Percentiles rank a stretch among this genome's conserved stretches.
These are phyloP conservation scores for Hibiscus trionum DNA, from an alignment of 345 rosid genomes.

Conservation along the genomic window DNA sequence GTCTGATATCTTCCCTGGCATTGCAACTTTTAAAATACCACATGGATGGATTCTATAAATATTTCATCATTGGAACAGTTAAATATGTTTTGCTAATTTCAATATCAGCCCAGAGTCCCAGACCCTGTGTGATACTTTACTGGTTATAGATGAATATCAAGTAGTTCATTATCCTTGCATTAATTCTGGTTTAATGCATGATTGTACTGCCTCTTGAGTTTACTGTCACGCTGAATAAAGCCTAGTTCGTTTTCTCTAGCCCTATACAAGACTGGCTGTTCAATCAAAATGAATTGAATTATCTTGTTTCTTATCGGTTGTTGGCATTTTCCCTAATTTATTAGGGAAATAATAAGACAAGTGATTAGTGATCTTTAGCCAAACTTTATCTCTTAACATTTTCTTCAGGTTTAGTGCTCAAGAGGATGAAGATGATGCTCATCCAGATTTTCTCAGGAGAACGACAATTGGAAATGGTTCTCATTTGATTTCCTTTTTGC, in stretches of 20 bases:
- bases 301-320: background rate
- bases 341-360: background rate
- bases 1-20: background rate
- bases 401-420: slow-evolving; percentile 69
- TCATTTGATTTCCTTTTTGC: slow-evolving; percentile 12
- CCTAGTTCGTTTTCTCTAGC: background rate
- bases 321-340: background rate
- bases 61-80: background rate
- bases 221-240: no score
- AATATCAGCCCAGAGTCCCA: background rate
- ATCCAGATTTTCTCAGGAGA: slow-evolving; percentile 53
- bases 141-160: background rate
- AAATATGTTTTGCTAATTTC: background rate
- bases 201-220: background rate
- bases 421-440: slow-evolving; percentile 83
- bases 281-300: background rate
- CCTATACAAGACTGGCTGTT: background rate
- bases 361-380: background rate
- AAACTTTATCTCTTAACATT: background rate
- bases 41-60: background rate
- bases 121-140: background rate
- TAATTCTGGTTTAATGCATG: background rate
- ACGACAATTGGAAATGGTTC: slow-evolving; percentile 97
- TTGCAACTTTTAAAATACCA: background rate
- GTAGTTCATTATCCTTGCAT: background rate